phyloP scores from a whole-genome alignment of 805 yeast genomes.

The Hanseniaspora occidentalis region DNA sequence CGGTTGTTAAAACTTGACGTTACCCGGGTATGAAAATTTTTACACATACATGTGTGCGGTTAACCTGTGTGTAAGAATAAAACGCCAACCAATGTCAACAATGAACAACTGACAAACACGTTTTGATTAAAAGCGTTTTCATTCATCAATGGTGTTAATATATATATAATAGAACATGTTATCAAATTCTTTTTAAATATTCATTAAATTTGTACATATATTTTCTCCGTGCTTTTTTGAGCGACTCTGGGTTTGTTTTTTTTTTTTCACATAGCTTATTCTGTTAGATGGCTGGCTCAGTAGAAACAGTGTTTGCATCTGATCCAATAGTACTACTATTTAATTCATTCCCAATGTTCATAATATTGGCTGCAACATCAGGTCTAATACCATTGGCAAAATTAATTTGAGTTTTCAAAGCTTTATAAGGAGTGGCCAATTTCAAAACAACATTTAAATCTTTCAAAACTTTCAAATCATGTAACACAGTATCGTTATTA shows the following conservation, averaged over 20 bases:
- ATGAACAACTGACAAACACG: too few species aligned
- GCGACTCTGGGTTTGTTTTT: not conserved
- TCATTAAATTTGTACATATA: not conserved
- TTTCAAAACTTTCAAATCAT: conserved; percentile 37
- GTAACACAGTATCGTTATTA: conserved; percentile 22
- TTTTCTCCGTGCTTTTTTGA: not conserved
- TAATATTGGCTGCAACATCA: conserved; percentile 15
- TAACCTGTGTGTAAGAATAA: too few species aligned
- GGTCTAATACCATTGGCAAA: conserved; percentile 48
- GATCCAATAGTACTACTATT: not conserved
- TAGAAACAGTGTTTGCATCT: not conserved
- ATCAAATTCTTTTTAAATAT: too few species aligned
- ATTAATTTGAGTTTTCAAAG: conserved; percentile 73
- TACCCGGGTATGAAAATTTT: too few species aligned
- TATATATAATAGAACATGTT: too few species aligned
- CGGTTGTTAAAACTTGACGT: too few species aligned
- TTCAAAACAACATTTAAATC: conserved; percentile 25
- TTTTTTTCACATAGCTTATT: not conserved
- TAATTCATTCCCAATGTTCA: not conserved
- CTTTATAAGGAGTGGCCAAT: conserved; percentile 69
- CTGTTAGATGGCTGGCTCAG: not conserved
- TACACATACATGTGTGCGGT: too few species aligned
- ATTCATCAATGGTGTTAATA: too few species aligned
- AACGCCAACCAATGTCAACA: too few species aligned
- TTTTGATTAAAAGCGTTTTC: too few species aligned